phyloP scores from a whole-genome alignment of 768 basidiomycete species.

The Boletellus sp. region DNA sequence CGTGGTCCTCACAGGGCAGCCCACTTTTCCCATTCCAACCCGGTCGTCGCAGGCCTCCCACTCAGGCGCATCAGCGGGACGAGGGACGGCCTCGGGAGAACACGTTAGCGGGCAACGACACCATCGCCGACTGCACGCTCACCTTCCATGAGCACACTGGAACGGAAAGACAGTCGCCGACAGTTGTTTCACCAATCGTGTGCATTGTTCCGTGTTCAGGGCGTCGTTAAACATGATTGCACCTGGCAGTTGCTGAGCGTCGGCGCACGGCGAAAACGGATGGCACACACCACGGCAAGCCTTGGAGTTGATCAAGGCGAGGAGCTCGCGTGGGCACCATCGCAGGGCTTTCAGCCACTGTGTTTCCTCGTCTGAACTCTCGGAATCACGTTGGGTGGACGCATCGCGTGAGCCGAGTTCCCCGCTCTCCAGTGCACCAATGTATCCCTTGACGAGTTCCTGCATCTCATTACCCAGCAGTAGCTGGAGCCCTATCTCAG shows the following conservation, averaged over 20 bases:
- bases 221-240: conserved; percentile 97
- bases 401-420: conserved; percentile 23
- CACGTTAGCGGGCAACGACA: neutral
- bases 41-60: conserved; percentile 8
- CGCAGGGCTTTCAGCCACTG: conserved; percentile 71
- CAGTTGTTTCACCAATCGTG: conserved; percentile 62
- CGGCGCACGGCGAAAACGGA: neutral
- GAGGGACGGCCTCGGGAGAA: conserved; percentile 46
- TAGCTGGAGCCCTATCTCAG: conserved; percentile 40
- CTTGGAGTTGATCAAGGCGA: conserved; percentile 89
- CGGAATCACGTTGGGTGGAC: conserved; percentile 9
- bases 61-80: conserved; percentile 42
- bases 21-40: conserved; percentile 26
- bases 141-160: conserved; percentile 96
- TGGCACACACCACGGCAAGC: conserved; percentile 79
- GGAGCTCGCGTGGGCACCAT: conserved; percentile 76
- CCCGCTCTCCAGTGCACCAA: conserved; percentile 57
- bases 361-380: conserved; percentile 19
- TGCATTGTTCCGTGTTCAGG: conserved; percentile 64
- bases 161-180: conserved; percentile 79
- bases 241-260: conserved; percentile 44
- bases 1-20: conserved; percentile 24
- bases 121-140: neutral
- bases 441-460: conserved; percentile 68
- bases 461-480: conserved; percentile 68